phyloP scores from a whole-genome alignment of 1,139 yeast genomes.

The Meyerozyma athensensis region DNA sequence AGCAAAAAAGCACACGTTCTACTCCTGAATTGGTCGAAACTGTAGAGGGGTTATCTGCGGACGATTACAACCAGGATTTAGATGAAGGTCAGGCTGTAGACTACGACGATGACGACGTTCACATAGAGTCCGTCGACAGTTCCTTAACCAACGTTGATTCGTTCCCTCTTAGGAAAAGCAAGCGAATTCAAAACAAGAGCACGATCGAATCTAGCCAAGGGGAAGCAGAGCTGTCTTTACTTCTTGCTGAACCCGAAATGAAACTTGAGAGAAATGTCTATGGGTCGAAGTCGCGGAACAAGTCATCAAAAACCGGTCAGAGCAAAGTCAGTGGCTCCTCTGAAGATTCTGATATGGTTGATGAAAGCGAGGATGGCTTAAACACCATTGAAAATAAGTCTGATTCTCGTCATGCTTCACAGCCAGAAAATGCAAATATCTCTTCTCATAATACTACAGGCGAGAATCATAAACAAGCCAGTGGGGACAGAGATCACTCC shows the following conservation, averaged over 20 bases:
- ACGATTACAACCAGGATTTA: not conserved
- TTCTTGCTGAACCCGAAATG: not conserved
- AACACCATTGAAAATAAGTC: not conserved
- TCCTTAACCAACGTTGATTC: no score
- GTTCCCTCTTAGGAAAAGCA: not conserved
- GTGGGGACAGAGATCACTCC: no score
- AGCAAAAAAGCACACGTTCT: no score
- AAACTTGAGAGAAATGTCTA: not conserved
- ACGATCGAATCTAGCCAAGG: not conserved
- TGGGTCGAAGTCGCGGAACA: slow-evolving; percentile 1
- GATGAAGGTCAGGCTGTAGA: not conserved
- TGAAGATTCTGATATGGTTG: not conserved
- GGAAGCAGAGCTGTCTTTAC: not conserved
- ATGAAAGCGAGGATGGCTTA: not conserved
- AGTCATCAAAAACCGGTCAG: no score
- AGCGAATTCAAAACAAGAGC: not conserved
- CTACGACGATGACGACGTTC: not conserved
- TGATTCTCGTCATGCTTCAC: no score
- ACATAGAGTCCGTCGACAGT: no score
- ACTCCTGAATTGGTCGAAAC: no score
- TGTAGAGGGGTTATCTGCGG: no score
- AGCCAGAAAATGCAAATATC: not conserved
- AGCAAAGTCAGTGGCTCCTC: no score
- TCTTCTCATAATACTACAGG: no score
- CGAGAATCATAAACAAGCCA: no score